Conservation (phyloP, 2,329 filamentous ascomycete genomes). For the Calcarisporium arbuscula region DNA sequence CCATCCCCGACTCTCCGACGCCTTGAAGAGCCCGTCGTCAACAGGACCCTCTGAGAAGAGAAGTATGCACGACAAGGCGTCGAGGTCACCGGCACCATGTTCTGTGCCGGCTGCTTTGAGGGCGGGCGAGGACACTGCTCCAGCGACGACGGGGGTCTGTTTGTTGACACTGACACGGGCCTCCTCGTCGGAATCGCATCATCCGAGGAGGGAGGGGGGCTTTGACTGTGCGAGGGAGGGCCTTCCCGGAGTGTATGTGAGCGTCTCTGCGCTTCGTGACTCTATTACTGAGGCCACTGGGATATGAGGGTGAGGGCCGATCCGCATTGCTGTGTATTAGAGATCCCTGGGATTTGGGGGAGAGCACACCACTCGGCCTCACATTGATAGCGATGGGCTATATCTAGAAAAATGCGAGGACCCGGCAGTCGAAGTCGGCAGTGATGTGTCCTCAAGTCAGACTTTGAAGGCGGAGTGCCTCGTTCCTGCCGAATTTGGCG, state of each 20-base stretch:
- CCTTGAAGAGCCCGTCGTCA: background rate
- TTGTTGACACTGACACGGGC: background rate
- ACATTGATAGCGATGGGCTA: too few relatives aligned
- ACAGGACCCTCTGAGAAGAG: background rate
- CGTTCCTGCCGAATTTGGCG: too few relatives aligned
- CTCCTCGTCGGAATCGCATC: background rate
- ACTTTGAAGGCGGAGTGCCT: too few relatives aligned
- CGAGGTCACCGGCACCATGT: too few relatives aligned
- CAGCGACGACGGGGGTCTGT: background rate
- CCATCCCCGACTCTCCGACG: background rate
- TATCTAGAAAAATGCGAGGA: too few relatives aligned
- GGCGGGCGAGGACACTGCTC: background rate
- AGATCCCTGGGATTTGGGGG: too few relatives aligned
- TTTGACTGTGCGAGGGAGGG: background rate
- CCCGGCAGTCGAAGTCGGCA: too few relatives aligned
- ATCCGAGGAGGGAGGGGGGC: too few relatives aligned
- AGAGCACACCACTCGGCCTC: too few relatives aligned
- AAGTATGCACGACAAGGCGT: too few relatives aligned
- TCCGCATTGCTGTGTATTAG: too few relatives aligned
- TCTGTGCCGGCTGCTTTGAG: background rate
- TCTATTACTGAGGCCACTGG: background rate
- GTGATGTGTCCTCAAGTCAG: too few relatives aligned
- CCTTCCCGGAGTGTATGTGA: background rate
- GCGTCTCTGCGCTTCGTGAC: background rate
- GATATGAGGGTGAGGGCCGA: background rate